These are phyloP conservation scores for Aspergillus homomorphus DNA, from an alignment of 495 filamentous ascomycete species.

Conservation along the genomic window DNA sequence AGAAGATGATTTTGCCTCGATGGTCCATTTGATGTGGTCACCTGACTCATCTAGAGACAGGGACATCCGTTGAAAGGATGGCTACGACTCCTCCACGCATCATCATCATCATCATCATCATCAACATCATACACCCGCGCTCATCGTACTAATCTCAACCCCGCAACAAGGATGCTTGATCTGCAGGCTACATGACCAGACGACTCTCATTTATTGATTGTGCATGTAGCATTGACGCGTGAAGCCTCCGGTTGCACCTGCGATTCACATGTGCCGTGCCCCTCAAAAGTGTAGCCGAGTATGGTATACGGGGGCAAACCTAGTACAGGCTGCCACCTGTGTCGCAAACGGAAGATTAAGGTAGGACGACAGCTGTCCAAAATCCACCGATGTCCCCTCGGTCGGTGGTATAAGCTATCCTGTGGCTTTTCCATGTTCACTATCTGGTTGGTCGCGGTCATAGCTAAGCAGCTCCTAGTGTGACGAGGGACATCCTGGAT, in stretches of 20 bases:
- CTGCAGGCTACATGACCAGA: not conserved
- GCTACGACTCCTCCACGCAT: not conserved
- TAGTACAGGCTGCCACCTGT: constrained; percentile 47
- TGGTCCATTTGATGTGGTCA: not conserved
- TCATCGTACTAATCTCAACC: not conserved
- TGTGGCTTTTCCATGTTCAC: constrained; percentile 3
- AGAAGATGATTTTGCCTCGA: no score
- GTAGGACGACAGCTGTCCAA: constrained; percentile 26
- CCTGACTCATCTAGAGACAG: not conserved
- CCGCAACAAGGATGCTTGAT: not conserved
- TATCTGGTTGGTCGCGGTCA: not conserved
- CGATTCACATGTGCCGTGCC: not conserved
- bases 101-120: not conserved
- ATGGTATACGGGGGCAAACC: constrained; percentile 49
- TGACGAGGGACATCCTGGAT: constrained; percentile 42
- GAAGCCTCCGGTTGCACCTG: not conserved
- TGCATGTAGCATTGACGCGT: not conserved
- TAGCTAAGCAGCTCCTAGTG: constrained; percentile 32
- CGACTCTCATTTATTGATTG: not conserved
- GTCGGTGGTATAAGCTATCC: constrained; percentile 2
- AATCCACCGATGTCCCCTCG: constrained; percentile 4
- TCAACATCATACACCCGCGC: not conserved
- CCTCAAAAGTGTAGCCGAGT: constrained; percentile 14
- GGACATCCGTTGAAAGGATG: not conserved
- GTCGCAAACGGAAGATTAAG: constrained; percentile 49